These are phyloP conservation scores for Carpinus fangiana DNA, from an alignment of 306 rosid genomes.

Conservation along the genomic window DNA sequence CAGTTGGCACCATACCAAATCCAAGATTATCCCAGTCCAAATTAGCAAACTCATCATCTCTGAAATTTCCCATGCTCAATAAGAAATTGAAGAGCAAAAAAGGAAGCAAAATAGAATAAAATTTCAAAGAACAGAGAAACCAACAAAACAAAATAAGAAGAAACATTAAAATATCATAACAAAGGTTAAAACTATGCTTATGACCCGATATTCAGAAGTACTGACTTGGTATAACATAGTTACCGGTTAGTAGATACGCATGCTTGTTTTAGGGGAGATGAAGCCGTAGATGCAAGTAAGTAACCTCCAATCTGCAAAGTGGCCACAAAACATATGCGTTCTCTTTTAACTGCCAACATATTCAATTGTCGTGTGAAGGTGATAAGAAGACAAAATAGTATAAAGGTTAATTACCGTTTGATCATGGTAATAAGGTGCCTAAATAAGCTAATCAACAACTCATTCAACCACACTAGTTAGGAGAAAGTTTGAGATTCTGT, in stretches of 20 bases:
- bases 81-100: neutral
- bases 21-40: constrained; percentile 84
- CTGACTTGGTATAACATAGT: neutral
- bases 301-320: constrained; percentile 26
- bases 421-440: no score
- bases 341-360: neutral
- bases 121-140: neutral
- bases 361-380: no score
- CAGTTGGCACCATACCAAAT: constrained; percentile 68
- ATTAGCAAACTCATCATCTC: constrained; percentile 54
- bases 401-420: no score
- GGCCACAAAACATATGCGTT: neutral
- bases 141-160: neutral
- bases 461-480: no score
- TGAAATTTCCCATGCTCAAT: constrained; percentile 7
- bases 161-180: neutral
- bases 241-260: constrained; percentile 18
- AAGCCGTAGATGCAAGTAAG: constrained; percentile 16
- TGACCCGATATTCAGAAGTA: no score
- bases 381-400: no score
- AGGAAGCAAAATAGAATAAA: neutral
- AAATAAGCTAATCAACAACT: no score
- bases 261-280: constrained; percentile 24
- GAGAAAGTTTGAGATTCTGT: no score
- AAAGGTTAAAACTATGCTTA: no score